Base-by-base conservation (phyloP, 164 flowering plant species). In the Magnolia sinica region DNA sequence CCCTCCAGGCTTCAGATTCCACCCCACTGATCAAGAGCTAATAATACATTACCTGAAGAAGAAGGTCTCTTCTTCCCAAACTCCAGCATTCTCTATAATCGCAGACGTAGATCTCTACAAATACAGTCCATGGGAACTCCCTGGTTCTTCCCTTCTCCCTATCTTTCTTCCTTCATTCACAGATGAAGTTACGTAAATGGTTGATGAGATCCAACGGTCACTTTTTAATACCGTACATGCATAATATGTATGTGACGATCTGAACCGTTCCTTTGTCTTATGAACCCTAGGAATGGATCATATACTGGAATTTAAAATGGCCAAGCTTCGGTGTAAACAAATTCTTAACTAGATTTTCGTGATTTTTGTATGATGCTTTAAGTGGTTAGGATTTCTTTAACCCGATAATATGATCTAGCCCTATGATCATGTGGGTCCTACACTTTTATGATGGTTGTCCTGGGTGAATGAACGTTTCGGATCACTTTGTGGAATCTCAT, bases 1-100 rank as follows among this genome's bases (percentile, higher is more conserved):
- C 11, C 98, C 97, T 55, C 98, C 98, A 14, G 98, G 98, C 2
- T 94, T 94, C 76, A 85, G 97, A 64, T 94, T 94, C 50, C 98
- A 94, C 68, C 98, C 96, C 3, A 92, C 96, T 0, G 97, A 92
- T 65, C 93, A 92, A 71, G 96, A 92, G 71, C 70, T 92, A 22
- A 92, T 94, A 84, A 71, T 90, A 77, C 82, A 76, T 74, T 94
- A 94, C 76, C 92, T 94, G 22, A 81, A 74, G 68, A 90, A 94
- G 77, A 92, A 91, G 74, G 89, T 86, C 31, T 80, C 79, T 0
- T 89, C 96, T 2, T 86, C 50, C 74, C 92, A 96, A 2, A 87
- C 90, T 70, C 95, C 95, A 2, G 89, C 82, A 0, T 59, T 72
- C 29, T 88, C 97, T 0, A 88, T 94, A 14, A 94, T 94, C 78